A percentile compares a stretch with the other conserved stretches of the same genome.
phyloP scores from a whole-genome alignment of 768 basidiomycete genomes.

The Calocybe cyanea region DNA sequence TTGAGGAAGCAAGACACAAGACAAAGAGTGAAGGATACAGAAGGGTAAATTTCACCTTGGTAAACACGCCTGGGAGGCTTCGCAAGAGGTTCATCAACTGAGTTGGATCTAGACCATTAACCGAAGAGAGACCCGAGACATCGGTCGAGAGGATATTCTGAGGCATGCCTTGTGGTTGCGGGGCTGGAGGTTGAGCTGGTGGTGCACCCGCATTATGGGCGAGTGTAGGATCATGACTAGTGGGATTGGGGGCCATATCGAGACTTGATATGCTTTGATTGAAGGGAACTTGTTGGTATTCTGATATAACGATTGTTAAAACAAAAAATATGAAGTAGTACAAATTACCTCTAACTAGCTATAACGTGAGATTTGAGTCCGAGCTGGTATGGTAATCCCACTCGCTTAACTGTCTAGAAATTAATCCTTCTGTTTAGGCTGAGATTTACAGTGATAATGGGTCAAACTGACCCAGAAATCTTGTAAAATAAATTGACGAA shows the following conservation, averaged over 20 bases:
- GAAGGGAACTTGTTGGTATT: neutral
- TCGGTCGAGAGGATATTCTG: conserved; percentile 23
- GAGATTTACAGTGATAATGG: neutral
- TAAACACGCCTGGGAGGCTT: conserved; percentile 48
- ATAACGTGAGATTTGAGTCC: neutral
- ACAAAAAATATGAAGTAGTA: neutral
- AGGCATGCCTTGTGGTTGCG: conserved; percentile 22
- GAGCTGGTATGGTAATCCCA: neutral
- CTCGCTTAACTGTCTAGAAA: neutral
- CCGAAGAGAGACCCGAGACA: conserved; percentile 23
- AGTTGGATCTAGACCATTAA: conserved; percentile 40
- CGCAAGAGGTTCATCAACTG: conserved; percentile 62
- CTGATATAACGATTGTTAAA: neutral
- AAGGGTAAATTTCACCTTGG: conserved; percentile 43
- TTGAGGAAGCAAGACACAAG: neutral
- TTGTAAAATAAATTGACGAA: neutral
- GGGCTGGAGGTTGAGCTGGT: conserved; percentile 24
- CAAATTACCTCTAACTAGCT: neutral
- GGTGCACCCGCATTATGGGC: conserved; percentile 29
- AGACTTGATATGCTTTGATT: neutral
- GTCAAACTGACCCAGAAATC: neutral
- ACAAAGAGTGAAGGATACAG: conserved; percentile 6
- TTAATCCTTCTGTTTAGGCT: neutral
- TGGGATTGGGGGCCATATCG: conserved; percentile 34
- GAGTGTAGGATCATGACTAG: conserved; percentile 35